Evolutionary conservation across 345 rosid species (phyloP), one percentile per base, ranked within the genome.

Genomic region (Psidium friedrichsthalianum): DNA sequence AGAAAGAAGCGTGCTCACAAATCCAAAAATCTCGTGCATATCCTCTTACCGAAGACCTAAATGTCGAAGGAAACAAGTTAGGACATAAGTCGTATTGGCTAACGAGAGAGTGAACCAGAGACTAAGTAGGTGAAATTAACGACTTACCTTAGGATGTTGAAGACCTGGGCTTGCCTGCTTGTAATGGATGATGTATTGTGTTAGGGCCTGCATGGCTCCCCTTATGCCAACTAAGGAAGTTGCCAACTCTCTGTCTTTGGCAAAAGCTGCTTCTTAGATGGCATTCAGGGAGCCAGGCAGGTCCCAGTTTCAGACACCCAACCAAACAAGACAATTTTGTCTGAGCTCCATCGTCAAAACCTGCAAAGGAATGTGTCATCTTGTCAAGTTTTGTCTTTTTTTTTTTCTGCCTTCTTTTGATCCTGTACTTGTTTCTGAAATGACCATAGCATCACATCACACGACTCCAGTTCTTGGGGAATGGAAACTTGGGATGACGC

Each of bases 221-320:
- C 86, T 89, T 59, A 92, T 86, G 94, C 94, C 94, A 92, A 82
- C 78, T 92, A 90, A 27, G 86, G 89, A 89, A 87, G 80, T 61
- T 82, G 91, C 89, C 91, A 88, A 87, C 88, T 55, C 76, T 82
- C 36, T 85, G 85, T 87, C 47, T 69, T 36, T 69, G 80, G 80
- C 80, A 69, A 69, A 91, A 15, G 88, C 86, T 86, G 89, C 92
- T 90, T 85, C 91, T 83, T 82, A 92, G 83, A 86, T 92, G 94
- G 94, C 94, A 92, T 92, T 88, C 94, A 92, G 94, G 94, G 94
- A 92, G 94, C 94, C 94, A 92, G 94, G 93, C 94, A 91, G 92
- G 64, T 44, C 85, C 80, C 80, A 69, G 11, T 18, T 69, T 18
- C 80, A 36, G 47, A 69, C 2, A 9, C 47, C 47, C 80, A 69